Percentiles rank a stretch among this genome's conserved stretches.
These are phyloP conservation scores for Exophiala spinifera DNA, from an alignment of 2,329 filamentous ascomycete genomes.

Conservation along the genomic window DNA sequence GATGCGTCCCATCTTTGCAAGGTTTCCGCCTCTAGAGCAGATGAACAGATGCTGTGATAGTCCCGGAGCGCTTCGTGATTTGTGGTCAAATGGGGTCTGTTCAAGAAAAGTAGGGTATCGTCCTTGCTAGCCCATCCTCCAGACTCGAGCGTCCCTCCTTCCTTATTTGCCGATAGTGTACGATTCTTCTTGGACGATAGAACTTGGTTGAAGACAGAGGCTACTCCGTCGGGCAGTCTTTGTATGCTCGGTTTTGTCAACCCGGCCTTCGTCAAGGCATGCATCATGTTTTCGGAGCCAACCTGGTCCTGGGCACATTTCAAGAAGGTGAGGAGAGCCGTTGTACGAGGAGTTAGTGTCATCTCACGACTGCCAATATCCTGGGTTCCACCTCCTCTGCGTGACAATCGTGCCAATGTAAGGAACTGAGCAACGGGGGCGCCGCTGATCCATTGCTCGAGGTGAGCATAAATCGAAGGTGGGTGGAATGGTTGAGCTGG, in stretches of 20 bases:
- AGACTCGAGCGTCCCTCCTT: not conserved
- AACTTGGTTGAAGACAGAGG: conserved; percentile 75
- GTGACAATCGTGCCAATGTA: conserved; percentile 50
- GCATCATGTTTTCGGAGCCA: conserved; percentile 7
- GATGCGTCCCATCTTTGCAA: conserved; percentile 68
- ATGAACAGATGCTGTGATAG: conserved; percentile 68
- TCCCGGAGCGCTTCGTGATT: conserved; percentile 68
- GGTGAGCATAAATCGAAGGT: conserved; percentile 58
- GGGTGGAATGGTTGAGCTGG: conserved; percentile 53
- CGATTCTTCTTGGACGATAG: conserved; percentile 52
- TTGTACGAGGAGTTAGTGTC: conserved; percentile 17
- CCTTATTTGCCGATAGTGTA: not conserved
- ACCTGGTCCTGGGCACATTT: not conserved
- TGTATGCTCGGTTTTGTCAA: conserved; percentile 60
- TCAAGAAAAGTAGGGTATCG: not conserved
- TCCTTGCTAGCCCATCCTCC: not conserved
- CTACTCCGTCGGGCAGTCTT: conserved; percentile 79
- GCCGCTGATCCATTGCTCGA: conserved; percentile 35
- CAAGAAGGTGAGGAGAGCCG: conserved; percentile 15
- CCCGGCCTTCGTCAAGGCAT: conserved; percentile 56
- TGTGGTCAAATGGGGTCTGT: conserved; percentile 6
- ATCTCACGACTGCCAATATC: conserved; percentile 6
- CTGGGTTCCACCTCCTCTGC: conserved; percentile 13
- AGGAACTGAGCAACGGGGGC: conserved; percentile 41
- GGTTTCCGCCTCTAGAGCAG: conserved; percentile 47